These are phyloP conservation scores for Talaromyces proteolyticus DNA, from an alignment of 495 filamentous ascomycete species.

Conservation along the genomic window DNA sequence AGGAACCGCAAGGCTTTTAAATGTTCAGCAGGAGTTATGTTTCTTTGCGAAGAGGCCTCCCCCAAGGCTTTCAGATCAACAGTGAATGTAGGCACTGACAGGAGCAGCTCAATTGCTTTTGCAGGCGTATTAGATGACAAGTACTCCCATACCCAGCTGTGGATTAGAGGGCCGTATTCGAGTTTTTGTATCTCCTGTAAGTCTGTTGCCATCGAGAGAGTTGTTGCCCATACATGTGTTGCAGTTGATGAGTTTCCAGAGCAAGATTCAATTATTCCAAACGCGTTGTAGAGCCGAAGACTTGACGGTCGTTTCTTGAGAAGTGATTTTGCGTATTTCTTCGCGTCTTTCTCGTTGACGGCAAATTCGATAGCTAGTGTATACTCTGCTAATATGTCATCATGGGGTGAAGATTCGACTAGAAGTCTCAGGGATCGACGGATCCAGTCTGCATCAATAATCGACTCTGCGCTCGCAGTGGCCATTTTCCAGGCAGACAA, in stretches of 20 bases:
- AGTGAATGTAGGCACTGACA: slow-evolving; percentile 29
- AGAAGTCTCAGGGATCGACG: slow-evolving; percentile 51
- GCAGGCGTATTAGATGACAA: slow-evolving; percentile 41
- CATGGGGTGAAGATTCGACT: slow-evolving; percentile 24
- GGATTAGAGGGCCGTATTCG: slow-evolving; percentile 56
- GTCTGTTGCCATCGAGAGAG: slow-evolving; percentile 49
- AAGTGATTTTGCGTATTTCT: slow-evolving; percentile 65
- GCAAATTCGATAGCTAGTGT: slow-evolving; percentile 62
- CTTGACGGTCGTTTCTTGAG: slow-evolving; percentile 62
- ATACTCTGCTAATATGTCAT: slow-evolving; percentile 61
- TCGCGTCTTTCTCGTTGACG: slow-evolving; percentile 48
- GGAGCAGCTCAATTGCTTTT: slow-evolving; percentile 41
- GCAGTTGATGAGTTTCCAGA: slow-evolving; percentile 49
- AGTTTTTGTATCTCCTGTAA: slow-evolving; percentile 28
- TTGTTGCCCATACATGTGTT: slow-evolving; percentile 58
- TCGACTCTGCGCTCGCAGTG: slow-evolving; percentile 8
- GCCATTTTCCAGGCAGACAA: slow-evolving; percentile 25
- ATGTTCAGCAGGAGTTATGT: slow-evolving; percentile 31
- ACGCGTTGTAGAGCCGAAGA: slow-evolving; percentile 69
- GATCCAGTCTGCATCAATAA: slow-evolving; percentile 40
- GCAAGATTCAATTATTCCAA: slow-evolving; percentile 65
- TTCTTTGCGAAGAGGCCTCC: slow-evolving; percentile 10
- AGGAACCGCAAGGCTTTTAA: slow-evolving; percentile 55
- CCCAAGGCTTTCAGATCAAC: slow-evolving; percentile 17
- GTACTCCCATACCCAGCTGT: slow-evolving; percentile 66